Percentiles rank a stretch among this genome's conserved stretches.
Conservation (phyloP, 208 protist genomes). For the Wallacemonas sp. region DNA sequence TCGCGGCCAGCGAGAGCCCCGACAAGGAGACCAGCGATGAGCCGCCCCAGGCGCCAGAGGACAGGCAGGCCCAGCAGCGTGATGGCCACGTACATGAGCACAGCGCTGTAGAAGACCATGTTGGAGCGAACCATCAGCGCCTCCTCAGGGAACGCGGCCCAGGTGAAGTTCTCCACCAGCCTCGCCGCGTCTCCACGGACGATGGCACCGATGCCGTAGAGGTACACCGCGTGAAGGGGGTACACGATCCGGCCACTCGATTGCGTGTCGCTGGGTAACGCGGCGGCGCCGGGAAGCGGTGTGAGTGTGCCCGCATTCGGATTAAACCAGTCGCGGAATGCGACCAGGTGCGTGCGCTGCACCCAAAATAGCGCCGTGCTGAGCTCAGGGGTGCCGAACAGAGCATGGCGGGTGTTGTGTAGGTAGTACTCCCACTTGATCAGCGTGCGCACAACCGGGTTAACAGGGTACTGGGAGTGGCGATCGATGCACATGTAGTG, state of each 20-base stretch:
- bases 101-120: neutral
- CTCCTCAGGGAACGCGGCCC: neutral
- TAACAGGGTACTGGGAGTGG: neutral
- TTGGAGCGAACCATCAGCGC: neutral
- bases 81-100: conserved; percentile 4
- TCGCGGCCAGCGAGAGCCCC: conserved; percentile 7
- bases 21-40: conserved; percentile 4
- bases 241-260: conserved; percentile 28
- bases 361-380: conserved; percentile 38
- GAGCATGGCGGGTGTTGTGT: neutral
- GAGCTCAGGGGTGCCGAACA: conserved; percentile 19
- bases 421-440: neutral
- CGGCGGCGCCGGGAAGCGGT: neutral
- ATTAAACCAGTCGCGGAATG: conserved; percentile 37
- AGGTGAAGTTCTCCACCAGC: conserved; percentile 4
- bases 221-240: conserved; percentile 48
- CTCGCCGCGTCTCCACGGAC: conserved; percentile 12
- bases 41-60: neutral
- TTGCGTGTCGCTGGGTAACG: conserved; percentile 15
- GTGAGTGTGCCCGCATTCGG: conserved; percentile 5
- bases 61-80: neutral
- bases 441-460: neutral
- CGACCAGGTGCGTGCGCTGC: conserved; percentile 23
- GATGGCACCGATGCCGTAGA: conserved; percentile 20
- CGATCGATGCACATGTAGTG: neutral